phyloP scores from a whole-genome alignment of 2,329 filamentous ascomycete species.

The Apiospora kogelbergensis region DNA sequence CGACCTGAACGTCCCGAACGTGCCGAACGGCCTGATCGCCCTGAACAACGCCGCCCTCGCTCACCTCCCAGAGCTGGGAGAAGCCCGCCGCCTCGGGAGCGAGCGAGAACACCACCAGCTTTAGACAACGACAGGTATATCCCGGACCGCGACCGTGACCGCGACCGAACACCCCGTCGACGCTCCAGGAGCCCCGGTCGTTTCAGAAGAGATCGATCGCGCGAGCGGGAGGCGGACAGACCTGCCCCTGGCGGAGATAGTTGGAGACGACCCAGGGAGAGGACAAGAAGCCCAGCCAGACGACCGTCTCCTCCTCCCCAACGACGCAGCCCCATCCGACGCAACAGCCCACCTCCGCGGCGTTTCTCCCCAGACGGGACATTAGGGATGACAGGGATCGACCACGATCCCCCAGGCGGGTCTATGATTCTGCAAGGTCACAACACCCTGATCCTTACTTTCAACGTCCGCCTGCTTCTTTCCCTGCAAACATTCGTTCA shows the following conservation, averaged over 20 bases:
- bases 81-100: conserved; percentile 20
- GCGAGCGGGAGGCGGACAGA: conserved; percentile 21
- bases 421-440: conserved; percentile 37
- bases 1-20: conserved; percentile 21
- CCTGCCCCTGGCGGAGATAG: conserved; percentile 29
- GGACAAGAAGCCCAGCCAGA: conserved; percentile 30
- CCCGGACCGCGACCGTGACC: conserved; percentile 18
- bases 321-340: conserved; percentile 17
- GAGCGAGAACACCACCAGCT: conserved; percentile 35
- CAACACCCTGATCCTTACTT: conserved; percentile 21
- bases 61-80: conserved; percentile 24
- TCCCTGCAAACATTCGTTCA: conserved; percentile 6
- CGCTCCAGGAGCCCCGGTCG: conserved; percentile 43
- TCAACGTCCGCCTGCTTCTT: conserved; percentile 18
- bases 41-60: conserved; percentile 41
- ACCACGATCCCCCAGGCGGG: conserved; percentile 39
- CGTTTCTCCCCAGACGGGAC: conserved; percentile 36
- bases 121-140: conserved; percentile 44
- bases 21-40: conserved; percentile 20
- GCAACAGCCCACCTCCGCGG: conserved; percentile 35
- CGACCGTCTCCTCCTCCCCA: conserved; percentile 5
- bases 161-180: conserved; percentile 42
- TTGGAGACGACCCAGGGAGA: conserved; percentile 18
- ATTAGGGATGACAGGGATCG: conserved; percentile 40
- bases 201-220: conserved; percentile 42